Percentiles rank a stretch among this genome's conserved stretches.
phyloP scores from a whole-genome alignment of 495 filamentous ascomycete species.

The Penicillium cosmopolitanum region DNA sequence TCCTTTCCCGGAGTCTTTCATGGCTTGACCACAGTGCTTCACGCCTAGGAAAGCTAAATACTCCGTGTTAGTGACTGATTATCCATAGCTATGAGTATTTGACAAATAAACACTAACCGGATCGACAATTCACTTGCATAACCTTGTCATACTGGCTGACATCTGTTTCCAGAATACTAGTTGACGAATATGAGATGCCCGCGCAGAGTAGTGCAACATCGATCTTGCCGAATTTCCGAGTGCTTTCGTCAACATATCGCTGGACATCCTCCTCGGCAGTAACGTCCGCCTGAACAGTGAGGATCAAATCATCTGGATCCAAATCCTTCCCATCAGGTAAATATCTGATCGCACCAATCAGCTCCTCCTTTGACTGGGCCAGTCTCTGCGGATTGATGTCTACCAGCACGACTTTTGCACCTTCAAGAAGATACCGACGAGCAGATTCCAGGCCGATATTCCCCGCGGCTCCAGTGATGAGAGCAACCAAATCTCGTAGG shows the following conservation, averaged over 20 bases:
- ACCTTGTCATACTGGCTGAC: conserved; percentile 24
- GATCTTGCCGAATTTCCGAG: conserved; percentile 17
- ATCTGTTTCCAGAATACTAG: conserved; percentile 24
- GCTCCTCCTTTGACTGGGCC: not conserved
- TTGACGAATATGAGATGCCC: conserved; percentile 21
- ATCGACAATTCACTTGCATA: conserved; percentile 25
- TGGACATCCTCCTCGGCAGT: conserved; percentile 23
- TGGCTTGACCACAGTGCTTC: conserved; percentile 19
- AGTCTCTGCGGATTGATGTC: conserved; percentile 16
- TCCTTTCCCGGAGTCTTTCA: conserved; percentile 21
- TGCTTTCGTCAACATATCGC: conserved; percentile 10
- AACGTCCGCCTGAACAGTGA: conserved; percentile 25
- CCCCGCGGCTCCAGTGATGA: conserved; percentile 24
- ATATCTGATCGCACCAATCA: not conserved
- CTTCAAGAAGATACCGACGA: conserved; percentile 19
- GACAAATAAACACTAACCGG: conserved; percentile 9
- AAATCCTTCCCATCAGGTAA: not conserved
- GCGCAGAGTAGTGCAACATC: conserved; percentile 23
- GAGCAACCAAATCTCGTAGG: conserved; percentile 19
- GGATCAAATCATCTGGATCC: conserved; percentile 7
- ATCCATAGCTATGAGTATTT: not conserved
- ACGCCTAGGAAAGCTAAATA: conserved; percentile 16
- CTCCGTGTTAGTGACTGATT: not conserved
- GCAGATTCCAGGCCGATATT: conserved; percentile 28
- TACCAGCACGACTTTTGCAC: conserved; percentile 18